These are phyloP conservation scores for Fusarium stilboides DNA, from an alignment of 2,329 filamentous ascomycete genomes.

Conservation along the genomic window DNA sequence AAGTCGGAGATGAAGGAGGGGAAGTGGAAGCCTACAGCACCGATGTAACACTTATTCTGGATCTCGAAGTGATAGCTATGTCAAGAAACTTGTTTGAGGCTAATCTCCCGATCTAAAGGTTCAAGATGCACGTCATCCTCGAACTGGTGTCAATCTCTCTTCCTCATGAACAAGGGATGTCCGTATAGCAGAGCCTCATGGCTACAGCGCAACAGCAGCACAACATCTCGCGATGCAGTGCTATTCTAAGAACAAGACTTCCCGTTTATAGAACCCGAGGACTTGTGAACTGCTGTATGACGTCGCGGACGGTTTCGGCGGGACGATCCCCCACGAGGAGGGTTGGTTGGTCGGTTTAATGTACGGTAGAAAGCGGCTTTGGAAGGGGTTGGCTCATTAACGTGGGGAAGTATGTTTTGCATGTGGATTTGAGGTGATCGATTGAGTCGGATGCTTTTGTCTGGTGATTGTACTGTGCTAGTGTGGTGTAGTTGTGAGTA, in stretches of 20 bases:
- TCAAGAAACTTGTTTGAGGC: neutral
- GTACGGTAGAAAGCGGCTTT: slow-evolving; percentile 28
- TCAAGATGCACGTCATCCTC: slow-evolving; percentile 22
- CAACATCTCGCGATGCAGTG: too few species aligned
- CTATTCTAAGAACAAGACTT: too few species aligned
- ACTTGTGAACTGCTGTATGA: slow-evolving; percentile 17
- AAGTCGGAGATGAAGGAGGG: slow-evolving; percentile 2
- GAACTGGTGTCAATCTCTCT: neutral
- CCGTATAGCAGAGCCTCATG: slow-evolving; percentile 21
- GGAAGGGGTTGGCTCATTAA: slow-evolving; percentile 11
- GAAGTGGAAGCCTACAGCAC: neutral
- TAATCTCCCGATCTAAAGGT: slow-evolving; percentile 4
- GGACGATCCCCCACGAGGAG: slow-evolving; percentile 34
- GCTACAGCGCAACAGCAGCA: neutral
- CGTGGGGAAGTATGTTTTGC: slow-evolving; percentile 36
- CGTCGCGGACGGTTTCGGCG: slow-evolving; percentile 5
- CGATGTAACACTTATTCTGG: slow-evolving; percentile 4
- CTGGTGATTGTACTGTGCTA: slow-evolving; percentile 21
- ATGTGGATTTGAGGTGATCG: slow-evolving; percentile 17
- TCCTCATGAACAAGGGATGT: neutral
- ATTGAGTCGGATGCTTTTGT: neutral
- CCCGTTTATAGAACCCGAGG: neutral
- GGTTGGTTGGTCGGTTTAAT: slow-evolving; percentile 7
- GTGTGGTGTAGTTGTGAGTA: slow-evolving; percentile 7
- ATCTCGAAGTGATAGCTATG: neutral